These are phyloP conservation scores for Myxozyma vanderwaltii DNA, from an alignment of 805 yeast genomes.

Conservation along the genomic window DNA sequence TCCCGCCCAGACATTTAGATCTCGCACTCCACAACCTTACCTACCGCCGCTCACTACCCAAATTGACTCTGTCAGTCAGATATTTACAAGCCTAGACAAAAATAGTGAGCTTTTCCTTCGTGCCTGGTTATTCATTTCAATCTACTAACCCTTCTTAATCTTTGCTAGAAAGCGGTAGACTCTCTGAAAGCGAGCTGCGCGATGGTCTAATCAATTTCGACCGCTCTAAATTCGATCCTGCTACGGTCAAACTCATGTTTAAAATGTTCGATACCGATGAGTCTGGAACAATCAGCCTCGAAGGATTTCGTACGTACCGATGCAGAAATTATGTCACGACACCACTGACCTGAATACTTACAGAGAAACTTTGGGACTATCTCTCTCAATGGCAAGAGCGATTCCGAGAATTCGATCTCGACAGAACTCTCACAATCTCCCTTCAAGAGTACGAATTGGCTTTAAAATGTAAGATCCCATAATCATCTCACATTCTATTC, in stretches of 20 bases:
- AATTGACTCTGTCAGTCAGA: constrained; percentile 13
- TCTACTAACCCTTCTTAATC: neutral
- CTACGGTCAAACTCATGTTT: constrained; percentile 64
- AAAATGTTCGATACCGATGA: constrained; percentile 16
- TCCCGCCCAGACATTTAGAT: neutral
- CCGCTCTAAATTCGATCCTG: constrained; percentile 60
- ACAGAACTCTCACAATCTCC: constrained; percentile 60
- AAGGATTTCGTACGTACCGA: constrained; percentile 52
- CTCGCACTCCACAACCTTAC: neutral
- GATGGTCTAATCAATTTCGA: constrained; percentile 64
- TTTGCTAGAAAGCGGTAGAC: constrained; percentile 32
- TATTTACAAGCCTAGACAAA: constrained; percentile 38
- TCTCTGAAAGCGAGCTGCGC: constrained; percentile 60
- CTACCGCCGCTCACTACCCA: neutral
- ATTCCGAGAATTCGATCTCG: constrained; percentile 63
- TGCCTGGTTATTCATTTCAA: neutral
- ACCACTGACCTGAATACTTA: neutral
- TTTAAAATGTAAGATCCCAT: constrained; percentile 43
- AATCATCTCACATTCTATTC: too few species aligned
- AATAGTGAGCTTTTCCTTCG: constrained; percentile 4
- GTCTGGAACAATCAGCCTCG: constrained; percentile 53
- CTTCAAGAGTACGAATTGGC: constrained; percentile 66
- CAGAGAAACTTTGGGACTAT: constrained; percentile 62
- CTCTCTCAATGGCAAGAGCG: constrained; percentile 65
- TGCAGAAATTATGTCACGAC: too few species aligned